Conservation (phyloP, 768 basidiomycete genomes). For the Hebeloma cylindrosporum region DNA sequence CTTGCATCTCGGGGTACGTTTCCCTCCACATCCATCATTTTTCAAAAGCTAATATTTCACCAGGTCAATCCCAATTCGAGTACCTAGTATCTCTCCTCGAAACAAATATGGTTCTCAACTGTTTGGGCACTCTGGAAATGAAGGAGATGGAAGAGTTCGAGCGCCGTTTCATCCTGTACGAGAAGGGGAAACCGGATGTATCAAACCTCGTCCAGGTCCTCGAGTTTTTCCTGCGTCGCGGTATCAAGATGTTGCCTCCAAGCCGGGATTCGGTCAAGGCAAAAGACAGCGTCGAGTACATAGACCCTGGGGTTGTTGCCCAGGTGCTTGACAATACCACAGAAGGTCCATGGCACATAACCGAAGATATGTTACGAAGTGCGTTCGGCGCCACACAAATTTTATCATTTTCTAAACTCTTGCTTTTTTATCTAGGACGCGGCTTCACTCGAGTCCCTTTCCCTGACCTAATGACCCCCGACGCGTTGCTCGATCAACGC, state of each 20-base stretch:
- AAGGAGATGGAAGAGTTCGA: constrained; percentile 22
- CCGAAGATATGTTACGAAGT: constrained; percentile 11
- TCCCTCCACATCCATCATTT: neutral
- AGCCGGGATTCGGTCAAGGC: neutral
- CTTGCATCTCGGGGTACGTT: constrained; percentile 12
- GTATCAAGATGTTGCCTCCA: constrained; percentile 21
- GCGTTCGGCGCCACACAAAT: neutral
- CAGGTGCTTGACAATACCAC: constrained; percentile 8
- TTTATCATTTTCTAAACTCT: neutral
- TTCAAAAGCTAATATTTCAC: neutral
- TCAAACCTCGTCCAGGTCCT: constrained; percentile 20
- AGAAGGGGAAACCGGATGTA: constrained; percentile 19
- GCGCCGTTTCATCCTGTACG: constrained; percentile 21
- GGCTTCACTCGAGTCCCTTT: constrained; percentile 21
- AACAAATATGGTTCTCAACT: neutral
- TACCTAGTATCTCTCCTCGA: constrained; percentile 21
- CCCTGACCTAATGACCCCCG: constrained; percentile 64
- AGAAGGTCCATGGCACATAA: constrained; percentile 10
- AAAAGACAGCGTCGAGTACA: constrained; percentile 11
- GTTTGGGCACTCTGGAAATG: constrained; percentile 10
- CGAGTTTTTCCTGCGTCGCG: constrained; percentile 21
- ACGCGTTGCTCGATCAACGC: constrained; percentile 62
- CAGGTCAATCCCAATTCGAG: constrained; percentile 20
- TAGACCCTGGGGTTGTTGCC: constrained; percentile 13
- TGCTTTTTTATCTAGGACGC: neutral